phyloP scores from a whole-genome alignment of 192 early-diverging fungal species.

The Phycomyces nitens region DNA sequence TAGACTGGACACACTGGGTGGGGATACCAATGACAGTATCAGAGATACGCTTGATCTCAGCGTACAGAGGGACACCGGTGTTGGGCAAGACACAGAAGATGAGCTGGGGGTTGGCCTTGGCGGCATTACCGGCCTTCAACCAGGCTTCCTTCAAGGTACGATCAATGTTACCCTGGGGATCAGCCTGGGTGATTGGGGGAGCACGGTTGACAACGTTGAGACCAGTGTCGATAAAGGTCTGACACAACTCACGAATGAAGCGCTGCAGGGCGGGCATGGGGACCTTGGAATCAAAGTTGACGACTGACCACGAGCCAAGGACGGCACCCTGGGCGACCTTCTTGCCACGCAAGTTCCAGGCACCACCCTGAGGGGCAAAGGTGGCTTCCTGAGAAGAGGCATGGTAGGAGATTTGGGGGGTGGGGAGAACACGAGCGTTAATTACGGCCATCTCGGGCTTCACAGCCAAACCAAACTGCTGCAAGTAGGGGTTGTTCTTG shows the following conservation, averaged over 20 bases:
- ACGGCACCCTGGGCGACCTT: slow-evolving; percentile 70
- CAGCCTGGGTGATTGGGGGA: slow-evolving; percentile 44
- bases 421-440: slow-evolving; percentile 73
- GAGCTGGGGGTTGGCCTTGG: slow-evolving; percentile 69
- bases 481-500: slow-evolving; percentile 64
- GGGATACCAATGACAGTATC: slow-evolving; percentile 88
- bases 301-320: slow-evolving; percentile 78
- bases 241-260: slow-evolving; percentile 74
- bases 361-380: slow-evolving; percentile 62
- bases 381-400: slow-evolving; percentile 39
- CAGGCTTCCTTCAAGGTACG: slow-evolving; percentile 64
- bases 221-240: slow-evolving; percentile 69
- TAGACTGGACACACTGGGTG: slow-evolving; percentile 88
- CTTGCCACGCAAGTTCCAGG: slow-evolving; percentile 87
- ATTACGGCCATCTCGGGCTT: slow-evolving; percentile 61
- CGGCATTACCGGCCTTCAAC: slow-evolving; percentile 60
- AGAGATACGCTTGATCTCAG: slow-evolving; percentile 80
- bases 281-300: slow-evolving; percentile 64
- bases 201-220: slow-evolving; percentile 49
- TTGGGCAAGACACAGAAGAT: slow-evolving; percentile 80
- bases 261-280: slow-evolving; percentile 54
- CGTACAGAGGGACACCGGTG: slow-evolving; percentile 78
- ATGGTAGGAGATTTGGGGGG: slow-evolving; percentile 73
- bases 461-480: slow-evolving; percentile 74
- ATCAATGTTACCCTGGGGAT: slow-evolving; percentile 62